These are phyloP conservation scores for Mesembryanthemum crystallinum DNA, from an alignment of 148 eudicot species.

Conservation along the genomic window DNA sequence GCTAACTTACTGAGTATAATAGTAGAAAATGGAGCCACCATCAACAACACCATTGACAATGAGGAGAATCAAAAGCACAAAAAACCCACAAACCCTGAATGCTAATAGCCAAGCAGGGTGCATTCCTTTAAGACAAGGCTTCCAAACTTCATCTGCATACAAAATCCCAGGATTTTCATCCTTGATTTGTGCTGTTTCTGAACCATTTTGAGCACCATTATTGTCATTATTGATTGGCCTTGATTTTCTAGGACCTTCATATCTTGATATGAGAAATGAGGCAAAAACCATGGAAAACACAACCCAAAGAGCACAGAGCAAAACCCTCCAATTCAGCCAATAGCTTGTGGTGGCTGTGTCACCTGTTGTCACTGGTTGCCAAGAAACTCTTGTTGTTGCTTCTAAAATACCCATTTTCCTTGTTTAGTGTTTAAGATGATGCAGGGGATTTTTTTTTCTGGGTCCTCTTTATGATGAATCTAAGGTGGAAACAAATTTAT, in stretches of 20 bases:
- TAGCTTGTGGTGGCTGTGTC: slow-evolving; percentile 56
- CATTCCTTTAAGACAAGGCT: slow-evolving; percentile 53
- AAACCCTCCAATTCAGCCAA: slow-evolving; percentile 90
- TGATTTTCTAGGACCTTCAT: slow-evolving; percentile 45
- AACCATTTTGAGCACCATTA: slow-evolving; percentile 14
- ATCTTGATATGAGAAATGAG: slow-evolving; percentile 47
- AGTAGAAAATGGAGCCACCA: slow-evolving; percentile 50
- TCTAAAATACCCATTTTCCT: slow-evolving; percentile 45
- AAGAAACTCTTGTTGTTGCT: slow-evolving; percentile 55
- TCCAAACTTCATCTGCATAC: slow-evolving; percentile 78
- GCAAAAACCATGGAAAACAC: slow-evolving; percentile 47
- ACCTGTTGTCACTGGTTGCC: slow-evolving; percentile 54
- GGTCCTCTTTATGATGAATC: slow-evolving; percentile 6
- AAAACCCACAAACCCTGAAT: slow-evolving; percentile 55
- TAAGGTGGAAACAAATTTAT: slow-evolving; percentile 12
- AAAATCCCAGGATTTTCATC: slow-evolving; percentile 42
- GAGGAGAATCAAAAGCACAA: slow-evolving; percentile 49
- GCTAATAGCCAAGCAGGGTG: slow-evolving; percentile 79
- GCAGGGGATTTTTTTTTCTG: not conserved
- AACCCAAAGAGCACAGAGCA: slow-evolving; percentile 56
- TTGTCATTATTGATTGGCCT: not conserved
- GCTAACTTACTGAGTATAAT: slow-evolving; percentile 72
- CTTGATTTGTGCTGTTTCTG: slow-evolving; percentile 8
- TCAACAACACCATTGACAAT: slow-evolving; percentile 49
- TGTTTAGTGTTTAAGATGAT: not conserved